Base-by-base conservation (phyloP, 345 rosid genomes). In the Leavenworthia alabamica region DNA sequence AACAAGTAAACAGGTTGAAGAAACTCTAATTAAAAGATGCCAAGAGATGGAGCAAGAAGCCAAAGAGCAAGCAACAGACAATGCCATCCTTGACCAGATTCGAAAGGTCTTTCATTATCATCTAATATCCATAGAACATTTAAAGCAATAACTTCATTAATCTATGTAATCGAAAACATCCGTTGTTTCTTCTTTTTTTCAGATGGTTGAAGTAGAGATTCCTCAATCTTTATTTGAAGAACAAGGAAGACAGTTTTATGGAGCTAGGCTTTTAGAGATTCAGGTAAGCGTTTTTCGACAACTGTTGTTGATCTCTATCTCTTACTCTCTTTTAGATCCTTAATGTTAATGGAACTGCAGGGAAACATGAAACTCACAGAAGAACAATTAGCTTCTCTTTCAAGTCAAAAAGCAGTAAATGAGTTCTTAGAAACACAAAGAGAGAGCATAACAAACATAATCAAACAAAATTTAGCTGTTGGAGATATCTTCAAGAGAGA, bases 191-290 rank as follows among this genome's bases (percentile, higher is more conserved):
- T 48, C 14, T 72, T 22, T 1, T 56, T 45, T 42, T 62, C 57
- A 90, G 98, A 92, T 89, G 97, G 95, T 83, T 64, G 97, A 85
- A 75, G 73, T 86, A 62, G 95, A 92, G 71, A 75, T 89, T 69
- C 95, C 98, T 53, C 84, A 50, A 68, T 85, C 93, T 54, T 77
- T 92, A 73, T 85, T 92, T 47, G 97, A 92, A 76, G 98, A 92
- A 73, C 94, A 89, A 86, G 97, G 97, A 35, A 81, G 97, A 69
- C 89, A 85, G 73, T 81, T 92, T 57, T 92, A 92, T 64, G 98
- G 96, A 70, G 82, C 97, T 62, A 80, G 76, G 73, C 91, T 92
- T 79, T 79, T 92, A 28, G 75, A 86, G 76, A 76, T 89, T 41
- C 98, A 89, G 96, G 98, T 80, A 56, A 43, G 79, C 51, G 1